phyloP scores from a whole-genome alignment of 2,329 filamentous ascomycete species.

The Dothideomycetidae sp. region DNA sequence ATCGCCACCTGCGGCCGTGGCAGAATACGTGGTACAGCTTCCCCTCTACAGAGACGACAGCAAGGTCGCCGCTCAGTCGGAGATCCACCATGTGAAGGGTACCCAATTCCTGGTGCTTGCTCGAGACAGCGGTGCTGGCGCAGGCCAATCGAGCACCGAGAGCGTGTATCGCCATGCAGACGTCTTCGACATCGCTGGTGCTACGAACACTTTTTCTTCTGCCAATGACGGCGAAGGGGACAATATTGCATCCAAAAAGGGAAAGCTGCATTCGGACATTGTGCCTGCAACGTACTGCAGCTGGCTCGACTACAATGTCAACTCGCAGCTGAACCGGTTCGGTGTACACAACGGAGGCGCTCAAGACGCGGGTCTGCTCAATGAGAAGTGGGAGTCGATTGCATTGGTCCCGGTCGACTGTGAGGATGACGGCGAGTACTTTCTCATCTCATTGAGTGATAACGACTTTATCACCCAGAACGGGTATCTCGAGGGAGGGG shows the following conservation, averaged over 20 bases:
- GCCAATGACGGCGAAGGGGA: constrained; percentile 22
- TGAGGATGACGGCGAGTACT: constrained; percentile 44
- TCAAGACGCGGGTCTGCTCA: constrained; percentile 45
- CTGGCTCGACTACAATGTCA: constrained; percentile 56
- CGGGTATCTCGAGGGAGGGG: constrained; percentile 45
- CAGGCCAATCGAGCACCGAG: constrained; percentile 39
- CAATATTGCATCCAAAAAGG: constrained; percentile 34
- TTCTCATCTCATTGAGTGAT: constrained; percentile 52
- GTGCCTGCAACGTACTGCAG: constrained; percentile 47
- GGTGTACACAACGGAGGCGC: constrained; percentile 53
- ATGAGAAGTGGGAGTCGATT: constrained; percentile 66
- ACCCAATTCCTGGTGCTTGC: constrained; percentile 54
- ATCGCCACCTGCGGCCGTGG: constrained; percentile 31
- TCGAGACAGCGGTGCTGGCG: constrained; percentile 47
- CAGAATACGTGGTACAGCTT: constrained; percentile 53
- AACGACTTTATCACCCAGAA: constrained; percentile 66
- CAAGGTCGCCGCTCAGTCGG: constrained; percentile 50
- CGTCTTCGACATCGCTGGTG: constrained; percentile 48
- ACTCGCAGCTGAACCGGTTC: constrained; percentile 49
- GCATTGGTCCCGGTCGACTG: constrained; percentile 43
- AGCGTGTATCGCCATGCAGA: constrained; percentile 52
- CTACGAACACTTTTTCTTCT: constrained; percentile 45
- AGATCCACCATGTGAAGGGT: constrained; percentile 49
- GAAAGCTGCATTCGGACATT: constrained; percentile 40
- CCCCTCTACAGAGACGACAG: constrained; percentile 42